Conservation (phyloP, 805 yeast species). For the Schwanniomyces sp. region DNA sequence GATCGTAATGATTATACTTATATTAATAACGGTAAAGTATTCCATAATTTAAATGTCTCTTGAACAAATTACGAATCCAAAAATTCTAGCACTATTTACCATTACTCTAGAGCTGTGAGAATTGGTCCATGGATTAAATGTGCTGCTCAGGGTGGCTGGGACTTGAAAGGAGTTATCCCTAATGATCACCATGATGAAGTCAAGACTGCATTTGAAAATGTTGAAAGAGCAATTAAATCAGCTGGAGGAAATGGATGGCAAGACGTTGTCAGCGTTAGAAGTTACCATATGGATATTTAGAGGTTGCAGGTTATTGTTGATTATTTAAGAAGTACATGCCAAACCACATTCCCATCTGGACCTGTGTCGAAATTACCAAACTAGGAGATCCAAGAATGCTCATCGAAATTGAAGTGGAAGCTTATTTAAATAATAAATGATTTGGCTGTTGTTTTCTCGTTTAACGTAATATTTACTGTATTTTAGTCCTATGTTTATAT, state of each 20-base stretch:
- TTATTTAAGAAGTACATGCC: background rate
- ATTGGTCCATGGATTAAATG: constrained; percentile 7
- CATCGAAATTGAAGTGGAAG: background rate
- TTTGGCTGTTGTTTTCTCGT: too few species aligned
- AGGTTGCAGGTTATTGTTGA: background rate
- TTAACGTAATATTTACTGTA: too few species aligned
- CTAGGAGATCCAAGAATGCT: background rate
- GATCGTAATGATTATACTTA: too few species aligned
- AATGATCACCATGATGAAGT: constrained; percentile 3
- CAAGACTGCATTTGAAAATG: constrained; percentile 2
- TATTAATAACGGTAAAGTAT: background rate
- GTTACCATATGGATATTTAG: background rate
- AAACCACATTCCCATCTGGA: background rate
- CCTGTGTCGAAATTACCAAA: background rate
- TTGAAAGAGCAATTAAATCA: background rate
- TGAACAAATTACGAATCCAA: constrained; percentile 11
- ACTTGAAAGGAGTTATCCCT: constrained; percentile 3
- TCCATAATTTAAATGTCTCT: background rate
- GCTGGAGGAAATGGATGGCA: background rate
- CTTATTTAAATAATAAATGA: background rate
- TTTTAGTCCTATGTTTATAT: too few species aligned
- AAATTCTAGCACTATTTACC: background rate
- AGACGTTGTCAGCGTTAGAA: background rate
- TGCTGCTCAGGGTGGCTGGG: constrained; percentile 11
- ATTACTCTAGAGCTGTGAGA: constrained; percentile 7